Evolutionary conservation across 768 basidiomycete genomes (phyloP).

Genomic region (Panaeolus cyanescens): DNA sequence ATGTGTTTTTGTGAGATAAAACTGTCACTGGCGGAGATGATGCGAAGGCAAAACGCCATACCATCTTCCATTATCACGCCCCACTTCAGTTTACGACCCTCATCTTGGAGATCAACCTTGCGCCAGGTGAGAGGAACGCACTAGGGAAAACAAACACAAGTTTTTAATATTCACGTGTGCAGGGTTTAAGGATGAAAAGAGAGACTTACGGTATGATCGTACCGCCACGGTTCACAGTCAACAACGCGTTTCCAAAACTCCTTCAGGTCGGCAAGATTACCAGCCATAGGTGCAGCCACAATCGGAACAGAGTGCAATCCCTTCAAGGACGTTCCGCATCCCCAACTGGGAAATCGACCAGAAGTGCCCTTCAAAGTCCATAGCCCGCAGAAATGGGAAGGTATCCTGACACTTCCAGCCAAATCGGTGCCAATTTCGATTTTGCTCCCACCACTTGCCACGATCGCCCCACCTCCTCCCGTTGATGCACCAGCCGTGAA

Average conservation of each 20-base stretch:
- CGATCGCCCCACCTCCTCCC: conserved; percentile 68
- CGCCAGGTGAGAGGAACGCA: conserved; percentile 54
- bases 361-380: conserved; percentile 65
- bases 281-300: conserved; percentile 61
- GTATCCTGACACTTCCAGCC: conserved; percentile 72
- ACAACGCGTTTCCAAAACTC: conserved; percentile 69
- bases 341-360: conserved; percentile 57
- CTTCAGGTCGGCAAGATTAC: conserved; percentile 60
- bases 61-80: conserved; percentile 61
- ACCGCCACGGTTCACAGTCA: conserved; percentile 63
- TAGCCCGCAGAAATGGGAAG: conserved; percentile 73
- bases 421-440: conserved; percentile 76
- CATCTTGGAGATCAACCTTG: conserved; percentile 45
- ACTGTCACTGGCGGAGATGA: background rate
- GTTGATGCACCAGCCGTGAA: conserved; percentile 65
- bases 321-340: conserved; percentile 43
- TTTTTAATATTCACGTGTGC: background rate
- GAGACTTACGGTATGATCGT: conserved; percentile 55
- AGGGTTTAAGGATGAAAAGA: background rate
- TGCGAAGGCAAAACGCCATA: background rate
- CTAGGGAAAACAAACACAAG: conserved; percentile 23
- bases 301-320: conserved; percentile 62
- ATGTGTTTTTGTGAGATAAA: conserved; percentile 1
- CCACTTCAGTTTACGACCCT: conserved; percentile 59
- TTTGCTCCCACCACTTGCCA: conserved; percentile 65